Evolutionary conservation across 352 stramenopile genomes (phyloP).

Genomic region (Globisporangium perplexum): DNA sequence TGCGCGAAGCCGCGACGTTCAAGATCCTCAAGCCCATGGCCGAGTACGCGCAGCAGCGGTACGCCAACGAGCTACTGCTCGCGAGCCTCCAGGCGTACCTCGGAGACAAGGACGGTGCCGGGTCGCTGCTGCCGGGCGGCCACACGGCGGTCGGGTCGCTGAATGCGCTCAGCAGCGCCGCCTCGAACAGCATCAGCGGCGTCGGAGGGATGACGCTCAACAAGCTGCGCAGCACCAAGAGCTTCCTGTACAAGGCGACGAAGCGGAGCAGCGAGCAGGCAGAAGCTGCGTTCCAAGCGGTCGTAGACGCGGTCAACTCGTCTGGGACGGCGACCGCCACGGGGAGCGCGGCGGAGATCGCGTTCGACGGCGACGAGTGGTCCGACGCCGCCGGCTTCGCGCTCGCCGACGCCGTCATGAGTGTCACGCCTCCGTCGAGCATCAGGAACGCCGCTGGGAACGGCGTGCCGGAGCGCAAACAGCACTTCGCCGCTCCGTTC

Average conservation of each 20-base stretch:
- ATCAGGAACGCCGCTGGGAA: conserved; percentile 14
- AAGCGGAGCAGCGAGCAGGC: conserved; percentile 58
- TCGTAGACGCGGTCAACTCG: conserved; percentile 54
- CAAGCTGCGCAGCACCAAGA: conserved; percentile 55
- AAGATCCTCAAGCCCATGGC: conserved; percentile 61
- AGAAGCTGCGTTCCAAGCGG: conserved; percentile 64
- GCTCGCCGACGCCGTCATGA: conserved; percentile 17
- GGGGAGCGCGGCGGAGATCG: conserved; percentile 22
- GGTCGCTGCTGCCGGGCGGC: conserved; percentile 10
- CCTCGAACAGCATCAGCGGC: background rate
- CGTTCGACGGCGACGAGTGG: conserved; percentile 58
- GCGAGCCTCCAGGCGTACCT: conserved; percentile 29
- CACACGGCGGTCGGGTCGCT: conserved; percentile 8
- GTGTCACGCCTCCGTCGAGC: conserved; percentile 1
- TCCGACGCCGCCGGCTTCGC: conserved; percentile 26
- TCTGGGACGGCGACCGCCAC: conserved; percentile 32
- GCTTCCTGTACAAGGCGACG: conserved; percentile 65
- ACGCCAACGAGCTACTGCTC: conserved; percentile 62
- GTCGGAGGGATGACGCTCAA: conserved; percentile 33
- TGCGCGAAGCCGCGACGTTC: conserved; percentile 57
- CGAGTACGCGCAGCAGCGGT: conserved; percentile 63
- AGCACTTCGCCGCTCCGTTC: conserved; percentile 42
- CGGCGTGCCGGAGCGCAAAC: conserved; percentile 28
- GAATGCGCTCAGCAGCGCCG: background rate
- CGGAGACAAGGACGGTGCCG: conserved; percentile 18